Conservation (phyloP, 495 filamentous ascomycete genomes). For the Ramalina intermedia region DNA sequence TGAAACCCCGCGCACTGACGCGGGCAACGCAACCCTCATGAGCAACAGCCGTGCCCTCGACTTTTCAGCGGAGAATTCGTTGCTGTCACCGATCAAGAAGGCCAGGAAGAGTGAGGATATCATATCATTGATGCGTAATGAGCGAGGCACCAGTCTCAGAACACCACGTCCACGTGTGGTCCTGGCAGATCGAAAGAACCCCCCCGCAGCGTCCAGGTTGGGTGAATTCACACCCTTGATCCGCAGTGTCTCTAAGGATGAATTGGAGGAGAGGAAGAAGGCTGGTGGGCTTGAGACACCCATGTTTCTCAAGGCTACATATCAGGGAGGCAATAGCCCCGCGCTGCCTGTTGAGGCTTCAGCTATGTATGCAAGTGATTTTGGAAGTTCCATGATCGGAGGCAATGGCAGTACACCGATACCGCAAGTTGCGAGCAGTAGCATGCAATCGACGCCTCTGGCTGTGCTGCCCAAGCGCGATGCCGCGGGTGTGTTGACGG, state of each 20-base stretch:
- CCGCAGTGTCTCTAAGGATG: conserved; percentile 77
- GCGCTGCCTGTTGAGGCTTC: conserved; percentile 48
- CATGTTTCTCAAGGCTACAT: conserved; percentile 43
- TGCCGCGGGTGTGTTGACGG: conserved; percentile 48
- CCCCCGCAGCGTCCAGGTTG: conserved; percentile 43
- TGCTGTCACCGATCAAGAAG: conserved; percentile 71
- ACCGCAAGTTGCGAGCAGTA: conserved; percentile 63
- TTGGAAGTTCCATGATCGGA: conserved; percentile 36
- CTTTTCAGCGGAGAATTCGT: conserved; percentile 66
- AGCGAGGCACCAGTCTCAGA: conserved; percentile 42
- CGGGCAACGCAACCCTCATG: conserved; percentile 66
- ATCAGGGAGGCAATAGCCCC: conserved; percentile 49
- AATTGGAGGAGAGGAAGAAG: conserved; percentile 46
- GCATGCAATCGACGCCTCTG: conserved; percentile 65
- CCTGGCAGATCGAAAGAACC: conserved; percentile 51
- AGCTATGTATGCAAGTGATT: conserved; percentile 50
- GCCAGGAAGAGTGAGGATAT: conserved; percentile 39
- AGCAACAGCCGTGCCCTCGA: conserved; percentile 50
- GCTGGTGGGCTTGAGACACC: conserved; percentile 53
- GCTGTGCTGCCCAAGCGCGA: conserved; percentile 46
- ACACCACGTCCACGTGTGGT: conserved; percentile 57
- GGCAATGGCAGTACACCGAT: conserved; percentile 46
- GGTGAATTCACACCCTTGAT: conserved; percentile 88
- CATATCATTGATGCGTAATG: conserved; percentile 50
- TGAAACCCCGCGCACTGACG: conserved; percentile 66